Conservation (phyloP, 2,329 filamentous ascomycete genomes). For the Paraphoma chrysanthemicola region DNA sequence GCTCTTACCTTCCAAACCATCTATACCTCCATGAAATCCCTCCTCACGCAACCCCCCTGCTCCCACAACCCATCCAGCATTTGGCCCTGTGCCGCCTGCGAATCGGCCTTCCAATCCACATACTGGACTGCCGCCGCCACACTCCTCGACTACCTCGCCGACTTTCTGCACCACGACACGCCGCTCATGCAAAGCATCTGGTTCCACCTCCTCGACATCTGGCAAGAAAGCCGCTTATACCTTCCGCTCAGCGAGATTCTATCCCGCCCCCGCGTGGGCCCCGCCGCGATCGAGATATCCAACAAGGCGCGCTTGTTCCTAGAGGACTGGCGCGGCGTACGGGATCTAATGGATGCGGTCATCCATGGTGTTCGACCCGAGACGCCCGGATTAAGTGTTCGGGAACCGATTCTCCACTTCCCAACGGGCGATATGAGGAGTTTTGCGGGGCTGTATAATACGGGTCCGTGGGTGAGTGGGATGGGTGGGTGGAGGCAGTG, state of each 20-base stretch:
- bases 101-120: conserved; percentile 1
- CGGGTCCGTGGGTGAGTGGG: conserved; percentile 25
- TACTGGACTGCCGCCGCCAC: conserved; percentile 26
- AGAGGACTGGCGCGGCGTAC: neutral
- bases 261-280: conserved; percentile 1
- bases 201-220: conserved; percentile 34
- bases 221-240: conserved; percentile 18
- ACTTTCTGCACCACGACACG: conserved; percentile 31
- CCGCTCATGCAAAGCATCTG: conserved; percentile 32
- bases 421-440: conserved; percentile 3
- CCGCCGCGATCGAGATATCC: neutral
- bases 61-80: neutral
- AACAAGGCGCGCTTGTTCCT: neutral
- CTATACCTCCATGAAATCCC: conserved; percentile 20
- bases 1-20: conserved; percentile 18
- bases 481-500: conserved; percentile 41
- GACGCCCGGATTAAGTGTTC: neutral
- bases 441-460: conserved; percentile 3
- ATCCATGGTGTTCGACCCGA: conserved; percentile 1
- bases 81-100: conserved; percentile 15
- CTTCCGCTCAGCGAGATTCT: conserved; percentile 2
- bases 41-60: conserved; percentile 6
- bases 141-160: conserved; percentile 40
- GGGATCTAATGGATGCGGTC: conserved; percentile 2
- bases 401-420: conserved; percentile 13